A percentile compares a stretch with the other conserved stretches of the same genome.
Evolutionary conservation across 176 grass and related monocot species (phyloP).

Genomic region (Triticum monococcum): DNA sequence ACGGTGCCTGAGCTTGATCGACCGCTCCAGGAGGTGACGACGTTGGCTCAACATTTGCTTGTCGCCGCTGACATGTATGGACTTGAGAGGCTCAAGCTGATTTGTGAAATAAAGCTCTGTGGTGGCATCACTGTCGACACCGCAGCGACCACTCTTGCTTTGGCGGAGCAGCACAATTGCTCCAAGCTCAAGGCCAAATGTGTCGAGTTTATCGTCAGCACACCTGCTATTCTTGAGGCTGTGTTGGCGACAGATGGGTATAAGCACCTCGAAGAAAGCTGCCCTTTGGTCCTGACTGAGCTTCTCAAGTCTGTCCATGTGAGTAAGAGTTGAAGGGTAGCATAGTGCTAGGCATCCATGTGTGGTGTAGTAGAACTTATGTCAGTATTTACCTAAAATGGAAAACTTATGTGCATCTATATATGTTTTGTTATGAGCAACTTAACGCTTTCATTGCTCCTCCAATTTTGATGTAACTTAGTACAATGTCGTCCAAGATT

Average conservation of each 20-base stretch:
- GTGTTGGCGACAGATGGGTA: not conserved
- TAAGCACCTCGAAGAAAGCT: not conserved
- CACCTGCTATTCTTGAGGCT: not conserved
- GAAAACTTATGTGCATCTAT: not conserved
- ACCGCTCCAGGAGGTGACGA: not conserved
- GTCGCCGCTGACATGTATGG: conserved; percentile 43
- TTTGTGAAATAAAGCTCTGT: conserved; percentile 37
- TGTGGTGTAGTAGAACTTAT: not conserved
- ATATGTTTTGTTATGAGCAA: not conserved
- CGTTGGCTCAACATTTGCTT: conserved; percentile 13
- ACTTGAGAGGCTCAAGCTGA: conserved; percentile 46
- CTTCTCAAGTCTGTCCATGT: not conserved
- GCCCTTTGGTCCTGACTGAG: not conserved
- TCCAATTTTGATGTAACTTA: not conserved
- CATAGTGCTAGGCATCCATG: not conserved
- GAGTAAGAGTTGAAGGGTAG: not conserved
- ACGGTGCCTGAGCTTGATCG: conserved; percentile 16
- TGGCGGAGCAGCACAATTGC: conserved; percentile 47
- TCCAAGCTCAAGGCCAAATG: conserved; percentile 40
- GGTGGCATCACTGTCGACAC: conserved; percentile 27
- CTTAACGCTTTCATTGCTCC: not conserved
- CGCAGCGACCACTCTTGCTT: conserved; percentile 33
- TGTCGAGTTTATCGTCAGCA: conserved; percentile 33
- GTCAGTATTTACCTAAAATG: not conserved
- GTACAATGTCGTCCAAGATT: not conserved